Evolutionary conservation across 2,329 filamentous ascomycete species (phyloP).

Genomic region (Mariannaea sp.): DNA sequence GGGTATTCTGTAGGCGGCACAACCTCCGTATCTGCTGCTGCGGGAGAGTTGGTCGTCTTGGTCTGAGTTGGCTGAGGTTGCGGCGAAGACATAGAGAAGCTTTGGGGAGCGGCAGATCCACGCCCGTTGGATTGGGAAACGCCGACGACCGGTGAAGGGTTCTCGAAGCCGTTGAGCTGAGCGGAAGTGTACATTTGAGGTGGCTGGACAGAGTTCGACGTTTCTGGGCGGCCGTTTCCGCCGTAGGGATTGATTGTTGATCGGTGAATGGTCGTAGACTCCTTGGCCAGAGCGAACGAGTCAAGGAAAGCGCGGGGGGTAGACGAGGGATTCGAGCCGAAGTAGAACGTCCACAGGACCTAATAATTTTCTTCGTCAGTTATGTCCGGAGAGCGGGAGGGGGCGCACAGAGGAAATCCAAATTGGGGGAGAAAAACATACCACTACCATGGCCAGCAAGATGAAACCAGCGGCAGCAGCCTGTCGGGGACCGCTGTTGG

Average conservation of each 20-base stretch:
- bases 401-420: not conserved
- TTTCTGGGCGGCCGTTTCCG: slow-evolving; percentile 77
- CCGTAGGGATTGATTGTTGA: slow-evolving; percentile 76
- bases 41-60: slow-evolving; percentile 50
- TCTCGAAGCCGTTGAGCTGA: slow-evolving; percentile 95
- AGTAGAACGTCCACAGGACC: slow-evolving; percentile 99
- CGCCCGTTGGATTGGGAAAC: slow-evolving; percentile 61
- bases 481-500: slow-evolving; percentile 72
- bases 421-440: slow-evolving; percentile 54
- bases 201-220: slow-evolving; percentile 74
- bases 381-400: not conserved
- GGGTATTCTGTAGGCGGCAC: slow-evolving; percentile 88
- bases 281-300: slow-evolving; percentile 93
- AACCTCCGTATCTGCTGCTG: slow-evolving; percentile 60
- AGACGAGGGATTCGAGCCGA: slow-evolving; percentile 87
- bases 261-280: slow-evolving; percentile 69
- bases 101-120: slow-evolving; percentile 50
- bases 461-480: slow-evolving; percentile 93
- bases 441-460: slow-evolving; percentile 87
- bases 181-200: slow-evolving; percentile 98
- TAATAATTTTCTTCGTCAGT: slow-evolving; percentile 48
- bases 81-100: slow-evolving; percentile 40
- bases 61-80: slow-evolving; percentile 19
- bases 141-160: slow-evolving; percentile 81
- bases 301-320: slow-evolving; percentile 90